These are phyloP conservation scores for Pestalotiopsis sp. DNA, from an alignment of 2,329 filamentous ascomycete genomes.

Conservation along the genomic window DNA sequence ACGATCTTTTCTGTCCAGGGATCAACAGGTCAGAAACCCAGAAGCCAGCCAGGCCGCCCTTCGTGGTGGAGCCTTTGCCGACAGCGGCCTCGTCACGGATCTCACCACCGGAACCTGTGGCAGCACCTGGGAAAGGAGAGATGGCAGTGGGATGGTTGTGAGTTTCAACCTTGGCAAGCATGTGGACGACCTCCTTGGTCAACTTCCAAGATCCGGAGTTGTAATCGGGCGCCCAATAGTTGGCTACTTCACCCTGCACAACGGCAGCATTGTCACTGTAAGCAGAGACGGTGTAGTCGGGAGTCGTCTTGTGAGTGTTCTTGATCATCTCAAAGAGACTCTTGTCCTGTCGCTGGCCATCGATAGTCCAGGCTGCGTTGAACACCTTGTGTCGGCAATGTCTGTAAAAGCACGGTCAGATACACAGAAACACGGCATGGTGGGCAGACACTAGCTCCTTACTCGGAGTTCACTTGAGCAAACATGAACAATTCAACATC, in stretches of 20 bases:
- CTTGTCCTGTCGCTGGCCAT: constrained; percentile 77
- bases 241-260: constrained; percentile 70
- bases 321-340: constrained; percentile 95
- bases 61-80: constrained; percentile 87
- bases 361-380: constrained; percentile 95
- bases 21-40: constrained; percentile 94
- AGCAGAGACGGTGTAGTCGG: constrained; percentile 85
- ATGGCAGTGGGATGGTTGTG: constrained; percentile 96
- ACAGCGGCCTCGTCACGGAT: constrained; percentile 92
- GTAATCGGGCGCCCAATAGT: constrained; percentile 87
- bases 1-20: constrained; percentile 78
- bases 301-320: constrained; percentile 86
- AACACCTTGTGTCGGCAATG: constrained; percentile 80
- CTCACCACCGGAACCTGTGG: constrained; percentile 93
- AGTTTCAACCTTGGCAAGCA: constrained; percentile 93
- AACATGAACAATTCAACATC: constrained; percentile 99
- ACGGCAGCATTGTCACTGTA: constrained; percentile 99
- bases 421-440: constrained; percentile 65
- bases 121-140: constrained; percentile 75
- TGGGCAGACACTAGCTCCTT: constrained; percentile 48
- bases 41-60: constrained; percentile 89
- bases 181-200: constrained; percentile 83
- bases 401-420: constrained; percentile 73
- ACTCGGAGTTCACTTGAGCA: constrained; percentile 95
- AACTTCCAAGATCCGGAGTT: constrained; percentile 86